phyloP scores from a whole-genome alignment of 805 yeast species.

The Wickerhamomyces mucosus region DNA sequence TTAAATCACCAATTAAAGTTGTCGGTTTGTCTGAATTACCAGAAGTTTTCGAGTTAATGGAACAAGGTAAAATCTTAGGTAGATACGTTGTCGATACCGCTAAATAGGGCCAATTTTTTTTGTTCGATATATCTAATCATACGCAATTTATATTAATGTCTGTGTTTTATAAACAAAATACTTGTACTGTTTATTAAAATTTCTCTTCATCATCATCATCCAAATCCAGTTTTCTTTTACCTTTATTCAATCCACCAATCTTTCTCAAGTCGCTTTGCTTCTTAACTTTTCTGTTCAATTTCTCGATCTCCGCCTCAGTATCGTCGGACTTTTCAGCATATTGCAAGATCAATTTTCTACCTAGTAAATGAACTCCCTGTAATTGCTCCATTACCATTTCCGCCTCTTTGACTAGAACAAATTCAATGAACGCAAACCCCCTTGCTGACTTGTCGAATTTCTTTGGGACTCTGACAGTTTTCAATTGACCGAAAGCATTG shows the following conservation, averaged over 20 bases:
- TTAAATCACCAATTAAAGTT: constrained; percentile 63
- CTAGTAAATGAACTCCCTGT: constrained; percentile 92
- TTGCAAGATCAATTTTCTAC: constrained; percentile 89
- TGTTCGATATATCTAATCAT: too few relatives aligned
- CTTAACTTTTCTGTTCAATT: constrained; percentile 79
- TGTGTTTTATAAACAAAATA: not conserved
- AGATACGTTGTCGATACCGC: constrained; percentile 80
- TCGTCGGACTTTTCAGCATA: constrained; percentile 77
- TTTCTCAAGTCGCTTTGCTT: constrained; percentile 74
- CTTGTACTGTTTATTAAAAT: constrained; percentile 11
- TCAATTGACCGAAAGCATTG: constrained; percentile 89
- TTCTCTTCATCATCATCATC: constrained; percentile 37
- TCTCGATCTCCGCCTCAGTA: constrained; percentile 84
- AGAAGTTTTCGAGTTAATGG: constrained; percentile 66
- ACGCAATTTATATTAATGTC: not conserved
- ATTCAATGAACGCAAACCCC: constrained; percentile 97
- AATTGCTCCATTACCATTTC: constrained; percentile 89
- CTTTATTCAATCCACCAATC: constrained; percentile 60
- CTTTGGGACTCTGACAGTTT: constrained; percentile 92
- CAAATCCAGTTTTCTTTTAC: constrained; percentile 60
- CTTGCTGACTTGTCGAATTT: constrained; percentile 92
- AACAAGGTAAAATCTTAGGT: constrained; percentile 76
- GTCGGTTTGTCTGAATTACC: constrained; percentile 69
- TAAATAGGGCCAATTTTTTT: too few relatives aligned
- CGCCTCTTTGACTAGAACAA: constrained; percentile 79